Conservation (phyloP, 2,329 filamentous ascomycete species). For the Helotiales sp. region DNA sequence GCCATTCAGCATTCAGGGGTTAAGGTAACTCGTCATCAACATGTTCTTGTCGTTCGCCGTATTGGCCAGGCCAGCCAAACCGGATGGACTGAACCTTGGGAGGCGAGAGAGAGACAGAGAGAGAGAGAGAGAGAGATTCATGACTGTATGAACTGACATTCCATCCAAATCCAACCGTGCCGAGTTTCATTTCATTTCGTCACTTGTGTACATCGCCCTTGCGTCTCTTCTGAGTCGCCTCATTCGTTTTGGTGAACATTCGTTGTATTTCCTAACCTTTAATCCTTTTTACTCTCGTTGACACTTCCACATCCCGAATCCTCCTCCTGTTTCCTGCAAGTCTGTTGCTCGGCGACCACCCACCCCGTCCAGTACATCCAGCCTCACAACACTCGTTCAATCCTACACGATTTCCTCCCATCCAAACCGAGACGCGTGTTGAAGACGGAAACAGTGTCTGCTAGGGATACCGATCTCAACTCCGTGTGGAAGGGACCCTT, state of each 20-base stretch:
- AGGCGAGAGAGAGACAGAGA: background rate
- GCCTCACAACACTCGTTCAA: constrained; percentile 24
- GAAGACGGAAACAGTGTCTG: background rate
- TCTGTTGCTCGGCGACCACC: constrained; percentile 38
- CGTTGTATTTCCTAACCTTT: constrained; percentile 29
- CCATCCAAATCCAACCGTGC: background rate
- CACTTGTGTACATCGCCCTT: background rate
- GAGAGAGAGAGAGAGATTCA: background rate
- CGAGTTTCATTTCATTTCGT: constrained; percentile 2
- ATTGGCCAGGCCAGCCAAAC: background rate
- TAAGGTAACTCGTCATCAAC: background rate
- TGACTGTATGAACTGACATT: constrained; percentile 1
- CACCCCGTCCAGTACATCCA: constrained; percentile 9
- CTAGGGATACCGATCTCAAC: background rate
- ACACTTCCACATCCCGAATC: constrained; percentile 3
- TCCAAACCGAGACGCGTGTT: constrained; percentile 1
- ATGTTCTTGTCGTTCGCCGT: constrained; percentile 1
- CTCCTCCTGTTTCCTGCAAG: constrained; percentile 20
- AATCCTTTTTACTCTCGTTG: constrained; percentile 14
- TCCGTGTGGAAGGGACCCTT: background rate
- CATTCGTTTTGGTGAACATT: constrained; percentile 63
- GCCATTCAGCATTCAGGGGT: constrained; percentile 2
- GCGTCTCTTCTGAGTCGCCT: constrained; percentile 46
- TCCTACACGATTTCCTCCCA: constrained; percentile 2
- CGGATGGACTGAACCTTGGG: background rate